Base-by-base conservation (phyloP, 805 yeast genomes). In the Nakazawaea molendinolei region DNA sequence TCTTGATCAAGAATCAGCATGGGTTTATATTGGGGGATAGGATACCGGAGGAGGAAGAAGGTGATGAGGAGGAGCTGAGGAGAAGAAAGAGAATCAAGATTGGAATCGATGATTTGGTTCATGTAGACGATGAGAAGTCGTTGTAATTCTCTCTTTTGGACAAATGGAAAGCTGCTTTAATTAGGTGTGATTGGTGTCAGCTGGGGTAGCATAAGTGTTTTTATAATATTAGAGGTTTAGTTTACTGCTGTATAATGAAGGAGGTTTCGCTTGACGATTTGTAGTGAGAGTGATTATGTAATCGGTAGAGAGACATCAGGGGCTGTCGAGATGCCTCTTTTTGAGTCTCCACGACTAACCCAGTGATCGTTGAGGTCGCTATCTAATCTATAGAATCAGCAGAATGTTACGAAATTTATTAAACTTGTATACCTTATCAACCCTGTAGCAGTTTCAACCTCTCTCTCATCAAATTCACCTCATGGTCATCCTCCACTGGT, bases 401-500 rank as follows among this genome's bases (percentile, higher is more conserved):
- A n/a, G n/a, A n/a, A n/a, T n/a, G n/a, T n/a, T n/a, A n/a, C n/a
- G n/a, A n/a, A n/a, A n/a, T n/a, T n/a, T n/a, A n/a, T n/a, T n/a
- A n/a, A n/a, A n/a, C n/a, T n/a, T n/a, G n/a, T n/a, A n/a, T n/a
- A n/a, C n/a, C n/a, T 23, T 22, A 15, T 39, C 34, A 76, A 36
- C 69, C 71, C 53, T 90, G 97, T 42, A 90, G 61, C 0, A 96
- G 97, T 49, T 69, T 78, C 31, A 90, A 67, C 41, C 97, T 67
- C 52, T 89, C 90, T 47, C 95, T 71, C 97, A 92, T 90, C 47
- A 81, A 87, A 45, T 75, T 63, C 50, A 85, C 75, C 41, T 74
- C 80, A 44, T 78, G 82, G 41, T 86, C 90, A 26, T 80, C 89
- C 14, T 71, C 83, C 13, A 61, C 74, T 20, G 58, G 62, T 33